Evolutionary conservation across 2,329 filamentous ascomycete genomes (phyloP), one percentile per base, ranked within the genome.

Genomic region (Talaromyces sp.): DNA sequence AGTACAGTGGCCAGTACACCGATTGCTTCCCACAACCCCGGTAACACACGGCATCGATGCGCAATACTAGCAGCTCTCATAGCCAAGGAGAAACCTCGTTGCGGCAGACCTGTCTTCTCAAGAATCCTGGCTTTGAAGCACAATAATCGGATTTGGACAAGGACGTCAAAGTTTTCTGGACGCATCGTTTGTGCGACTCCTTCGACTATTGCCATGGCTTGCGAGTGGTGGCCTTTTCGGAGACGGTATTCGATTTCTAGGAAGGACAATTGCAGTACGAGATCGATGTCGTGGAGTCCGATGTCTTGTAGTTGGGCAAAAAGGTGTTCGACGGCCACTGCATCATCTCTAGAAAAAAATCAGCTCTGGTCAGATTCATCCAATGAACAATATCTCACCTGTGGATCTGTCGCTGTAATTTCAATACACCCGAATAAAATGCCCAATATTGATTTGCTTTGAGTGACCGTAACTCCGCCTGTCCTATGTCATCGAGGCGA

Each of bases 61-160:
- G 91, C 89, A 19, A 92, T 86, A 72, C 85, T 89, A 2, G 90
- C 89, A 0, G 92, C 92, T 50, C 91, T 85, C 71, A 96, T 83
- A 4, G 88, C 88, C 5, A 93, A 83, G 2, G 90, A 92, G 74
- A 97, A 92, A 0, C 87, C 92, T 66, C 90, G 86, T 70, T 91
- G 86, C 0, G 92, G 85, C 2, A 89, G 86, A 2, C 89, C 89
- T 50, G 86, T 86, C 69, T 84, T 85, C 63, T 87, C 85, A 64
- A 92, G 87, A 3, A 96, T 83, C 5, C 86, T 83, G 0, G 88
- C 89, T 74, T 96, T 96, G 58, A 89, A 78, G 2, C 91, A 83
- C 14, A 96, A 84, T 0, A 96, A 83, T 33, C 87, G 86, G 58
- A 95, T 82, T 41, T 90, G 88, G 27, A 91, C 83, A 4, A 87